Conservation (phyloP, 2,329 filamentous ascomycete species). For the Lachnum nothofagi region DNA sequence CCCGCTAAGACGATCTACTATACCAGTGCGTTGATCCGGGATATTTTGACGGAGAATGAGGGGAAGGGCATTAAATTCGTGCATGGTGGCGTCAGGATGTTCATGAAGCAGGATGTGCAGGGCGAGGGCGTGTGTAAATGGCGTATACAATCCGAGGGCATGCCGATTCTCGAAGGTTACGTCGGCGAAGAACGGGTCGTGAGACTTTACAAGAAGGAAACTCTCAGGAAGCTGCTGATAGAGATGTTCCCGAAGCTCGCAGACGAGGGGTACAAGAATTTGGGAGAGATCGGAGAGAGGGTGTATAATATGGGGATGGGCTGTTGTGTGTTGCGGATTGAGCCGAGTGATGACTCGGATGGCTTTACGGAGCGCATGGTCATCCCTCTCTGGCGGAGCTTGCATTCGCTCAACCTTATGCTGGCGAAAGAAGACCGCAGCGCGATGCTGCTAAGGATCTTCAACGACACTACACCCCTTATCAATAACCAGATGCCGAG, state of each 20-base stretch:
- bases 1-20: constrained; percentile 97
- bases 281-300: constrained; percentile 83
- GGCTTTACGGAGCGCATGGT: constrained; percentile 74
- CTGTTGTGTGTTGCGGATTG: constrained; percentile 82
- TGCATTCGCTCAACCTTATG: constrained; percentile 92
- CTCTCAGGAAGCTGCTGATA: constrained; percentile 73
- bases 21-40: constrained; percentile 75
- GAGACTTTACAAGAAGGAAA: constrained; percentile 69
- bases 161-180: constrained; percentile 87
- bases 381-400: constrained; percentile 87
- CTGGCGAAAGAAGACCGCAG: constrained; percentile 92
- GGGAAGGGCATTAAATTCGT: constrained; percentile 90
- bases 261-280: constrained; percentile 65
- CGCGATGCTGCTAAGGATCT: constrained; percentile 86
- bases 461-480: constrained; percentile 80
- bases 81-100: constrained; percentile 97
- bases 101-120: constrained; percentile 93
- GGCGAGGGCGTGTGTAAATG: constrained; percentile 81
- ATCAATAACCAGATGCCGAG: constrained; percentile 49
- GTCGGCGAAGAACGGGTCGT: constrained; percentile 75
- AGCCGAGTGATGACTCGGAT: constrained; percentile 61
- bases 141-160: constrained; percentile 92
- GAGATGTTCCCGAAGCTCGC: constrained; percentile 95
- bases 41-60: constrained; percentile 83
- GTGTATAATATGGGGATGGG: constrained; percentile 79